Evolutionary conservation across 2,329 filamentous ascomycete species (phyloP).

Genomic region (Stemphylium beticola): DNA sequence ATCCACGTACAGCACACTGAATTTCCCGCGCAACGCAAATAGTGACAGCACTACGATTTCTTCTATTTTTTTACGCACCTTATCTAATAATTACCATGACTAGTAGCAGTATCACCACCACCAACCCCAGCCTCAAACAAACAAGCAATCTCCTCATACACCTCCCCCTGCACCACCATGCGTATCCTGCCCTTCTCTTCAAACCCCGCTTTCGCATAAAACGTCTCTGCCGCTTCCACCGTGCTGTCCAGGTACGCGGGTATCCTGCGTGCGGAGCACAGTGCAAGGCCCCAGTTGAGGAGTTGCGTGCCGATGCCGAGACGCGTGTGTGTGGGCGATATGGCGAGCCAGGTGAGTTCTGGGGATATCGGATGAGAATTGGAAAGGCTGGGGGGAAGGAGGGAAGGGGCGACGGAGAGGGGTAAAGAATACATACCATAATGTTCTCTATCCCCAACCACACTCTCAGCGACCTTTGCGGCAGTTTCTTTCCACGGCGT

Average conservation of each 20-base stretch:
- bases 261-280: background rate
- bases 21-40: too few relatives aligned
- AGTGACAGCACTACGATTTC: too few relatives aligned
- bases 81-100: too few relatives aligned
- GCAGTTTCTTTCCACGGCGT: constrained; percentile 7
- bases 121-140: background rate
- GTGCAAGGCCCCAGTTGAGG: constrained; percentile 10
- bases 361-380: background rate
- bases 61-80: too few relatives aligned
- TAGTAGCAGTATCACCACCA: too few relatives aligned
- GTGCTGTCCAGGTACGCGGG: constrained; percentile 14
- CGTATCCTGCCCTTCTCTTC: constrained; percentile 7
- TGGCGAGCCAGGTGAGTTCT: constrained; percentile 15
- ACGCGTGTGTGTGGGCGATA: constrained; percentile 6
- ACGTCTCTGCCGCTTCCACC: constrained; percentile 1
- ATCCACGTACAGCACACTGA: background rate
- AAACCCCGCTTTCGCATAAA: constrained; percentile 13
- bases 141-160: constrained; percentile 14
- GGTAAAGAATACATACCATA: constrained; percentile 7
- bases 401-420: background rate
- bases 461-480: background rate
- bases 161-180: background rate
- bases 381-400: background rate
- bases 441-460: constrained; percentile 8
- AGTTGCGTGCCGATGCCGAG: constrained; percentile 6